These are phyloP conservation scores for Phaeosphaeria sp. DNA, from an alignment of 2,329 filamentous ascomycete genomes.

Conservation along the genomic window DNA sequence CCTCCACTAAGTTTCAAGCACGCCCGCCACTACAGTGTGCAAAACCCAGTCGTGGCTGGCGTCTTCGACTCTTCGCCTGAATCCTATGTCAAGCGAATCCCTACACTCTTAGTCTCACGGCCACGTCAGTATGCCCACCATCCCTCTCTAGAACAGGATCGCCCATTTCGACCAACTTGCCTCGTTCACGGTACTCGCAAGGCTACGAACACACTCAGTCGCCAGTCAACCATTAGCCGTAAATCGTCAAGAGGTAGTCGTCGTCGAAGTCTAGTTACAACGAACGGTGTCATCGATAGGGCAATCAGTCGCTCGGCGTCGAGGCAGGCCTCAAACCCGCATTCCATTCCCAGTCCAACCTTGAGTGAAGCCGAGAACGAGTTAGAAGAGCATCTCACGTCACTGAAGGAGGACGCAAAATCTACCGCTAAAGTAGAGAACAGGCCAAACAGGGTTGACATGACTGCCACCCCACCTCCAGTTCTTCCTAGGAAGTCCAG, in stretches of 20 bases:
- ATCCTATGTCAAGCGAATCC: slow-evolving; percentile 3
- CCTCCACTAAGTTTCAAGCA: slow-evolving; percentile 18
- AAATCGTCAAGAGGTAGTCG: slow-evolving; percentile 25
- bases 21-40: slow-evolving; percentile 21
- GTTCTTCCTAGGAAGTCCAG: slow-evolving; percentile 51
- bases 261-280: slow-evolving; percentile 20
- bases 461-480: slow-evolving; percentile 33
- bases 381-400: slow-evolving; percentile 38
- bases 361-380: slow-evolving; percentile 55
- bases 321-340: slow-evolving; percentile 16
- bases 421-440: slow-evolving; percentile 49
- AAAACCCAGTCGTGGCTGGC: slow-evolving; percentile 31
- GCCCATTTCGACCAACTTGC: slow-evolving; percentile 37
- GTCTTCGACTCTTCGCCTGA: slow-evolving; percentile 27
- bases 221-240: slow-evolving; percentile 25
- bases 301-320: slow-evolving; percentile 28
- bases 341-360: slow-evolving; percentile 49
- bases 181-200: slow-evolving; percentile 18
- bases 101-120: slow-evolving; percentile 21
- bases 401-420: slow-evolving; percentile 35
- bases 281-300: slow-evolving; percentile 30
- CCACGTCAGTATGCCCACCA: slow-evolving; percentile 35
- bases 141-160: slow-evolving; percentile 25
- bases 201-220: slow-evolving; percentile 12
- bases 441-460: slow-evolving; percentile 11